These are phyloP conservation scores for Barnettozyma californica DNA, from an alignment of 805 yeast genomes.

Conservation along the genomic window DNA sequence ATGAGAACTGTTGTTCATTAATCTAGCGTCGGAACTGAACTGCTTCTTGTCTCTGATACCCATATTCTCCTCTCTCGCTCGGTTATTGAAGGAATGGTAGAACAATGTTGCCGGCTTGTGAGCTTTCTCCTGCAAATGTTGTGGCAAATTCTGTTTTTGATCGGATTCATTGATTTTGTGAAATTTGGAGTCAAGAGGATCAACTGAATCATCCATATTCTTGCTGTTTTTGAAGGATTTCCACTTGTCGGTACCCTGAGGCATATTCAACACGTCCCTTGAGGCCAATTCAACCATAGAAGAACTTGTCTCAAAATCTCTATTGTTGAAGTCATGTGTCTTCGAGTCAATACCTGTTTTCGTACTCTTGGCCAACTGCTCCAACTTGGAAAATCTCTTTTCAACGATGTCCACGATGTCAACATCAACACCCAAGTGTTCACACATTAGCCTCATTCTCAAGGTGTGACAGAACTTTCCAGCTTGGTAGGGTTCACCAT, in stretches of 20 bases:
- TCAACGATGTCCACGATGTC: conserved; percentile 81
- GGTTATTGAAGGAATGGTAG: conserved; percentile 67
- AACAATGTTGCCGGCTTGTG: conserved; percentile 18
- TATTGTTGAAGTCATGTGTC: conserved; percentile 35
- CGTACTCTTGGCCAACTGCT: conserved; percentile 28
- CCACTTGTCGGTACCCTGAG: conserved; percentile 46
- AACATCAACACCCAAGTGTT: conserved; percentile 91
- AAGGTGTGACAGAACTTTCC: conserved; percentile 86
- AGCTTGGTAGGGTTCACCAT: conserved; percentile 74
- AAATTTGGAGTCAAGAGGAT: conserved; percentile 25
- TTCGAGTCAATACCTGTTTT: conserved; percentile 30
- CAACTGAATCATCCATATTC: conserved; percentile 2
- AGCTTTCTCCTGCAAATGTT: conserved; percentile 15
- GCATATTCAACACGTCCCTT: conserved; percentile 53
- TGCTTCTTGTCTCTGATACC: conserved; percentile 84
- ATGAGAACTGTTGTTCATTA: conserved; percentile 62
- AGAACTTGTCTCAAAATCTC: conserved; percentile 38
- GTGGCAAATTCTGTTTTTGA: conserved; percentile 21
- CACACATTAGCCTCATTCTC: conserved; percentile 90
- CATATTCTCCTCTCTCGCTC: conserved; percentile 82
- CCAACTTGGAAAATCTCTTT: conserved; percentile 50
- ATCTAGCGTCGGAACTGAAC: conserved; percentile 76
- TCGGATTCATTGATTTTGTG: conserved; percentile 20
- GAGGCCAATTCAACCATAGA: conserved; percentile 75
- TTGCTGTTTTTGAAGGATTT: conserved; percentile 17